Evolutionary conservation across 192 early-diverging fungal genomes (phyloP).

Genomic region (Neocallimastix lanati): DNA sequence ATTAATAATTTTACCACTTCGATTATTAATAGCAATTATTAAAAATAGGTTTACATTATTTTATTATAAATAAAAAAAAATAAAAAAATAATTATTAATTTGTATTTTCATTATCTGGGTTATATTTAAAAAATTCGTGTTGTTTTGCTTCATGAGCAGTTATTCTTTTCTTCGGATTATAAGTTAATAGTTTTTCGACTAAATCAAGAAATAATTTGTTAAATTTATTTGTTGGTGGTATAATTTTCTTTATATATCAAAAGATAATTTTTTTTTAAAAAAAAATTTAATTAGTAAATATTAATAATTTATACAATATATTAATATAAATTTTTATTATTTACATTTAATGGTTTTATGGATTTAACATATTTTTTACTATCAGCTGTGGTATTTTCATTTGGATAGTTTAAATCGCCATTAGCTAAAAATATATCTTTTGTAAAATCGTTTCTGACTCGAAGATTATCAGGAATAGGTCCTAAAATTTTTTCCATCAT

Average conservation of each 20-base stretch:
- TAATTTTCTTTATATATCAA: no score
- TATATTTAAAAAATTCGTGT: background rate
- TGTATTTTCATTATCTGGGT: background rate
- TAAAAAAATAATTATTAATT: no score
- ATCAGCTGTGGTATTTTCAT: slow-evolving; percentile 24
- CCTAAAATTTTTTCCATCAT: slow-evolving; percentile 92
- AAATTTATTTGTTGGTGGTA: slow-evolving; percentile 8
- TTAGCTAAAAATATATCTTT: slow-evolving; percentile 29
- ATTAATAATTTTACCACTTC: no score
- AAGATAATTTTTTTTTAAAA: no score
- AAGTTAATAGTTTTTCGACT: background rate
- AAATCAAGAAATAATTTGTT: background rate
- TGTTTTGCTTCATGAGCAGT: background rate
- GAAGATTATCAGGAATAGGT: slow-evolving; percentile 29
- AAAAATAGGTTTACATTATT: no score
- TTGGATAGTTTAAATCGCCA: slow-evolving; percentile 25
- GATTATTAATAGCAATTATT: no score
- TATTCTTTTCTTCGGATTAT: background rate
- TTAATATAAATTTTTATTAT: no score
- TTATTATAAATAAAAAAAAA: no score
- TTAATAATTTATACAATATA: no score
- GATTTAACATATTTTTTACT: slow-evolving; percentile 42
- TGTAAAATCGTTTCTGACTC: slow-evolving; percentile 2
- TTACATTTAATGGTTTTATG: slow-evolving; percentile 31
- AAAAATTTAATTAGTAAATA: no score